Percentiles rank a stretch among this genome's conserved stretches.
Conservation (phyloP, 2,329 filamentous ascomycete species). For the Exophiala aquamarina region DNA sequence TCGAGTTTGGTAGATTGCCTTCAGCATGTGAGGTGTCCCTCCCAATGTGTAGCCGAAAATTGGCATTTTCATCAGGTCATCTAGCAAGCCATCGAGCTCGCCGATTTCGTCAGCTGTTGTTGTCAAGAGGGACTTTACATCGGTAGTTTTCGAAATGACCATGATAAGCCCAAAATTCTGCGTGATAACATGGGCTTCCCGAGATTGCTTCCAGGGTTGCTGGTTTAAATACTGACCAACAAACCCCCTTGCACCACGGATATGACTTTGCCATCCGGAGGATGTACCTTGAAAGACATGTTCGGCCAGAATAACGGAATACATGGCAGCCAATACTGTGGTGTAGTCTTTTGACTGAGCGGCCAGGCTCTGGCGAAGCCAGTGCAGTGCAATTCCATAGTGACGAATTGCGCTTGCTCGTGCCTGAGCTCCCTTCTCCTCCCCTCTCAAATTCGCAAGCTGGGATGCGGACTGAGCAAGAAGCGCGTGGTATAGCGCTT, state of each 20-base stretch:
- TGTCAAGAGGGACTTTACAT: background rate
- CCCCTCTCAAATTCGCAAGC: constrained; percentile 6
- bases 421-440: background rate
- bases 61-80: constrained; percentile 5
- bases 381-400: constrained; percentile 7
- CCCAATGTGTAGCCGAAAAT: constrained; percentile 12
- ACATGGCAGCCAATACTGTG: constrained; percentile 9
- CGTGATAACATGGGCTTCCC: constrained; percentile 12
- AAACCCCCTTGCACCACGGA: constrained; percentile 5
- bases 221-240: constrained; percentile 12
- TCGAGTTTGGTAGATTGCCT: constrained; percentile 10
- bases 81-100: constrained; percentile 6
- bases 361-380: constrained; percentile 8
- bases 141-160: background rate
- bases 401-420: constrained; percentile 6
- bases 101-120: too few relatives aligned
- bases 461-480: constrained; percentile 15
- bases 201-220: constrained; percentile 11
- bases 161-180: constrained; percentile 9
- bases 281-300: constrained; percentile 15
- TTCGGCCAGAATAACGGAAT: constrained; percentile 13
- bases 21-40: constrained; percentile 12
- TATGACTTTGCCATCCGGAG: constrained; percentile 7
- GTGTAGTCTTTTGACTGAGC: constrained; percentile 7
- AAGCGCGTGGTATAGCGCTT: constrained; percentile 8